Evolutionary conservation across 2,329 filamentous ascomycete species (phyloP), one percentile per base, ranked within the genome.

Genomic region (Fusarium incarnatum): DNA sequence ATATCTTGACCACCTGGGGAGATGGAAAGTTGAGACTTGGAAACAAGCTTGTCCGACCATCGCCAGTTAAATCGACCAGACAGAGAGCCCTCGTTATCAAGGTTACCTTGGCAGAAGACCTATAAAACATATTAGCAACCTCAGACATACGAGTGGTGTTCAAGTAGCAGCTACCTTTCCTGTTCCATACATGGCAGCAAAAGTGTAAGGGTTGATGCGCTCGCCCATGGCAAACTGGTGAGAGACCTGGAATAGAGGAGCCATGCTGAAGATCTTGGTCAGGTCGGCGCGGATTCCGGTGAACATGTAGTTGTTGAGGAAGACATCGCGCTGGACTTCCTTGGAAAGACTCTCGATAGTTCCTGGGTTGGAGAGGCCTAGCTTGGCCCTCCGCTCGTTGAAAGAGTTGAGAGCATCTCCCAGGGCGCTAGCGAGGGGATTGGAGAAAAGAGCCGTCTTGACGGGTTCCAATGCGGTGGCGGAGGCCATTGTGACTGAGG

Each of bases 221-320:
- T 97, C 94, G 75, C 96, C 95, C 89, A 98, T 93, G 59, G 95
- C 92, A 81, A 99, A 96, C 76, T 96, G 93, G 84, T 99, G 96
- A 72, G 95, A 98, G 75, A 98, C 92, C 83, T 98, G 95, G 87
- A 99, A 99, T 74, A 98, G 85, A 62, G 96, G 96, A 61, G 91
- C 89, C 81, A 97, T 89, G 87, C 94, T 96, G 84, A 98, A 97
- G 79, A 94, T 91, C 87, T 98, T 98, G 80, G 94, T 98, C 80
- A 98, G 86, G 82, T 99, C 96, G 81, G 95, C 97, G 79, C 95
- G 93, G 81, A 99, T 88, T 77, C 96, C 96, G 46, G 93, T 92
- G 86, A 99, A 98, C 90, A 96, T 97, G 82, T 94, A 92, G 86
- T 98, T 97, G 84, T 92, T 96, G 77, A 98, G 89, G 80, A 98